Evolutionary conservation across 768 basidiomycete genomes (phyloP).

Genomic region (Galerina sulciceps): DNA sequence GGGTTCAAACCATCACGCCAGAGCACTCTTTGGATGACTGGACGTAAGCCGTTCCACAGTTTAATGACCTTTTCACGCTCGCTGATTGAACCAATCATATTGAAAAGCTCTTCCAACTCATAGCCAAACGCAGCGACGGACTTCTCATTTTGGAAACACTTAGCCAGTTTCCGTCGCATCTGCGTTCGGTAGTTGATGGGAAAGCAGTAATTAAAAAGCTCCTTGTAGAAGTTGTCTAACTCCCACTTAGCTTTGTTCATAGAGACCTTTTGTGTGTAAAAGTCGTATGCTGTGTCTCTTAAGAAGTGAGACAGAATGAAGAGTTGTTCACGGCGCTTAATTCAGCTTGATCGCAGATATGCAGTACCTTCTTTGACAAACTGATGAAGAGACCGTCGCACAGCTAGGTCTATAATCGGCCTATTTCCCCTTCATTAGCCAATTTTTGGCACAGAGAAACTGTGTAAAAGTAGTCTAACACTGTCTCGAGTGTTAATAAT

Average conservation of each 20-base stretch:
- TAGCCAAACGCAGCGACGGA: constrained; percentile 25
- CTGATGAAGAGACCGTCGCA: not conserved
- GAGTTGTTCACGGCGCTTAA: not conserved
- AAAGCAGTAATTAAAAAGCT: constrained; percentile 42
- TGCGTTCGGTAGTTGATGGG: constrained; percentile 20
- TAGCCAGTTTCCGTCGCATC: constrained; percentile 27
- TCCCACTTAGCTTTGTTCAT: constrained; percentile 28
- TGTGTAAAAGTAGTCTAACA: too few species aligned
- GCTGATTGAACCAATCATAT: constrained; percentile 33
- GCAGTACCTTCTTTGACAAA: constrained; percentile 19
- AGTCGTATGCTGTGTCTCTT: constrained; percentile 13
- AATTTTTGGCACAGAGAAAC: too few species aligned
- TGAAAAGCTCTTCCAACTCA: constrained; percentile 33
- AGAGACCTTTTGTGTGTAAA: constrained; percentile 23
- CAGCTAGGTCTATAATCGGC: too few species aligned
- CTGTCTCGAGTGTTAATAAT: too few species aligned
- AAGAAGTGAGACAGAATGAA: constrained; percentile 13
- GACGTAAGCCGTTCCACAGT: constrained; percentile 36
- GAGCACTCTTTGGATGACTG: constrained; percentile 28
- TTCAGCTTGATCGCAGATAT: constrained; percentile 6
- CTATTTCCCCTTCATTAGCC: too few species aligned
- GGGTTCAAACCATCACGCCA: constrained; percentile 32
- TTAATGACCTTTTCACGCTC: constrained; percentile 32
- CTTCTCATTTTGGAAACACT: constrained; percentile 24
- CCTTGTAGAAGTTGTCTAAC: constrained; percentile 31